Percentiles rank a stretch among this genome's conserved stretches.
Conservation (phyloP, 305 asterid genomes). For the Fraxinus platypoda region DNA sequence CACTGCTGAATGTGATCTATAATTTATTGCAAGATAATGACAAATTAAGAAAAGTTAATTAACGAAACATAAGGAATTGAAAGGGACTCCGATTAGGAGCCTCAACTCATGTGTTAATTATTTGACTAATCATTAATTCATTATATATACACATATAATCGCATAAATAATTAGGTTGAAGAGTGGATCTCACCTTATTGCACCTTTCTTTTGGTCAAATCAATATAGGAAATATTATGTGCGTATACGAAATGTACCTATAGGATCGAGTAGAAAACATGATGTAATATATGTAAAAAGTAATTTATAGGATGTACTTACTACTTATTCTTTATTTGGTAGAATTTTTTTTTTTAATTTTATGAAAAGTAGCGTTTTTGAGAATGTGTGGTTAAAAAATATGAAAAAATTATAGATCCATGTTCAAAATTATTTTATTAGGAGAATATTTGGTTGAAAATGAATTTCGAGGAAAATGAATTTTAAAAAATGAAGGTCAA, state of each 20-base stretch:
- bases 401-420: no score
- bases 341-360: no score
- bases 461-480: no score
- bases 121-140: background rate
- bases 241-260: background rate
- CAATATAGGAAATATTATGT: background rate
- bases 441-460: no score
- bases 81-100: conserved; percentile 6
- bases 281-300: background rate
- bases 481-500: no score
- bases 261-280: background rate
- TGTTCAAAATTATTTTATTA: no score
- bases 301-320: background rate
- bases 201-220: background rate
- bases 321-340: no score
- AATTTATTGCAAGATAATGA: conserved; percentile 43
- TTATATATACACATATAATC: background rate
- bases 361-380: background rate
- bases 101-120: background rate
- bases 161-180: no score
- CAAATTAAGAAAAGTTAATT: conserved; percentile 24
- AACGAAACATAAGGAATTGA: conserved; percentile 5
- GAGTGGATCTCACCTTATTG: background rate
- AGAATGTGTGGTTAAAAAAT: no score
- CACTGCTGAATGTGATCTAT: conserved; percentile 14